Base-by-base conservation (phyloP, 177 flowering plant species). In the Tripterygium wilfordii region DNA sequence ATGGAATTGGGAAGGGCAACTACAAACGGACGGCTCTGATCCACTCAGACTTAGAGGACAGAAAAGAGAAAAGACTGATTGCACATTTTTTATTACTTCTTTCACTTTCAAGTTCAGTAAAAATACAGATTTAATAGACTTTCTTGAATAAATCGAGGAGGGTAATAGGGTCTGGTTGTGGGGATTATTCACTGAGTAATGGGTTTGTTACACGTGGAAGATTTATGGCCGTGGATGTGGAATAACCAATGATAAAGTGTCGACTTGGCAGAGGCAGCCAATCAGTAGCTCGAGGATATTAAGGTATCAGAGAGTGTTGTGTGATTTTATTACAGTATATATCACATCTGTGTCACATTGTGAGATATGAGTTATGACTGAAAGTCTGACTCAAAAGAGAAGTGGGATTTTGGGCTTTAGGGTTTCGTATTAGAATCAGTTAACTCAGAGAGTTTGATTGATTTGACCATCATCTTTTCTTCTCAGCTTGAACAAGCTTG, bases 261-360 rank as follows among this genome's bases (percentile, higher is more conserved):
- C 77, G 58, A 49, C 78, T 29, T 57, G 74, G 75, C 74, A 54
- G 60, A 45, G 43, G n/a, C 56, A 70, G 60, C 76, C 78, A 75
- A 74, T 76, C 78, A 73, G 36, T 54, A 27, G 54, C 74, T 79
- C 82, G 85, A 74, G 42, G 67, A 76, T 54, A 54, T 76, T 76
- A 76, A 76, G 81, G 81, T 72, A 38, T 47, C 60, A 44, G 49
- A 10, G 1, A 32, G 33, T 30, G 12, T 7, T 30, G 33, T 12
- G 12, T 7, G 33, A 6, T 30, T 12, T 30, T 30, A 6, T 7
- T 30, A 6, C 12, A 30, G 7, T 30, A 30, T 30, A 6, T 30
- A 6, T 6, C 12, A 30, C n/a, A n/a, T n/a, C n/a, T n/a, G n/a
- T n/a, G 30, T 28, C 30, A 28, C 30, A 28, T 28, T 28, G 30